Percentiles rank a stretch among this genome's conserved stretches.
These are phyloP conservation scores for Penicillium macrosclerotiorum DNA, from an alignment of 495 filamentous ascomycete genomes.

Conservation along the genomic window DNA sequence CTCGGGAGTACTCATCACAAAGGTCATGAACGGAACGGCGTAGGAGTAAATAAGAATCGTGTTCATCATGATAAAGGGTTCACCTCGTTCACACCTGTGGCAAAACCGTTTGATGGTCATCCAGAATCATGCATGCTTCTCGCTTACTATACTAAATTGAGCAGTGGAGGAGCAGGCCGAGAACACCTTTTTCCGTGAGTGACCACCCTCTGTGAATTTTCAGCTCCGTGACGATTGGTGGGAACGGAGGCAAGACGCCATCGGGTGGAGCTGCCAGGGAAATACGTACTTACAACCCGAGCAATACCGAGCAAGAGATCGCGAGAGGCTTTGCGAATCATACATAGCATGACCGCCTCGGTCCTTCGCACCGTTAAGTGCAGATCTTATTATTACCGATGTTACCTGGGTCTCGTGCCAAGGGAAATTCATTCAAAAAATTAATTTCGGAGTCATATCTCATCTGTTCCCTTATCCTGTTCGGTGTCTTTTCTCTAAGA, in stretches of 20 bases:
- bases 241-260: neutral
- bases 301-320: neutral
- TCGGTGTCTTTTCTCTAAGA: too few species aligned
- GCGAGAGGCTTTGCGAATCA: neutral
- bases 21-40: too few species aligned
- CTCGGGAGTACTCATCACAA: too few species aligned
- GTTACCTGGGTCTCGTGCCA: neutral
- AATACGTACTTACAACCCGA: too few species aligned
- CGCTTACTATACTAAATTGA: constrained; percentile 13
- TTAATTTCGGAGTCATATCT: too few species aligned
- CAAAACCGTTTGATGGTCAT: too few species aligned
- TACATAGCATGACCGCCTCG: constrained; percentile 3
- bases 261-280: constrained; percentile 15
- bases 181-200: constrained; percentile 11
- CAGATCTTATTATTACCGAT: neutral
- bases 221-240: constrained; percentile 15
- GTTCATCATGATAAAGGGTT: too few species aligned
- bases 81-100: too few species aligned
- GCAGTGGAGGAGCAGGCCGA: neutral
- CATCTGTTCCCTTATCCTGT: too few species aligned
- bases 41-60: too few species aligned
- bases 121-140: neutral
- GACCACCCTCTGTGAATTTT: constrained; percentile 5
- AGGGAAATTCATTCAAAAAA: too few species aligned
- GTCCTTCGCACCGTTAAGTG: too few species aligned